Percentiles rank a stretch among this genome's conserved stretches.
Evolutionary conservation across 2,329 filamentous ascomycete genomes (phyloP).

Genomic region (Pseudogymnoascus sp.): DNA sequence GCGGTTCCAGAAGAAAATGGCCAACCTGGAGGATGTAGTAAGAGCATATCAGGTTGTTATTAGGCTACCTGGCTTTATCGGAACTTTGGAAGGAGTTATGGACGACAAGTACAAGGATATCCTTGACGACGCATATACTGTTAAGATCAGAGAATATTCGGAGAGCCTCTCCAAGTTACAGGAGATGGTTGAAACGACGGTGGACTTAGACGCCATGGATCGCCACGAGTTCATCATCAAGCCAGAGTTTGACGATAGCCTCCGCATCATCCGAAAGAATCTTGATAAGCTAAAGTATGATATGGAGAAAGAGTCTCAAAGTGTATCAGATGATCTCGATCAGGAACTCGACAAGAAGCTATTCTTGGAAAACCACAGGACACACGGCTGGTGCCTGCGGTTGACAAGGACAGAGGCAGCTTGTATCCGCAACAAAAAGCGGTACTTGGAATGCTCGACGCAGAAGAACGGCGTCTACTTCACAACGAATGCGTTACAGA

Average conservation of each 20-base stretch:
- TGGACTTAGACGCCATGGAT: conserved; percentile 90
- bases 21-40: conserved; percentile 92
- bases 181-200: conserved; percentile 98
- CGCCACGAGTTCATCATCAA: conserved; percentile 99
- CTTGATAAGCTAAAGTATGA: conserved; percentile 76
- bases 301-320: conserved; percentile 75
- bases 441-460: conserved; percentile 91
- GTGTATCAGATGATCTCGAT: conserved; percentile 71
- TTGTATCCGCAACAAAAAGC: conserved; percentile 84
- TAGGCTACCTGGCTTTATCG: conserved; percentile 81
- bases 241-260: conserved; percentile 86
- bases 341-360: conserved; percentile 98
- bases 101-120: conserved; percentile 88
- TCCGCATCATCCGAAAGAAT: conserved; percentile 84
- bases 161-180: conserved; percentile 78
- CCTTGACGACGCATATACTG: conserved; percentile 80
- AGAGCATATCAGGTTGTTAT: conserved; percentile 92
- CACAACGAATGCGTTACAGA: conserved; percentile 75
- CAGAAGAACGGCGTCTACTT: conserved; percentile 99
- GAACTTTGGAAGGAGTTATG: conserved; percentile 86
- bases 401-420: conserved; percentile 85
- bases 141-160: conserved; percentile 69
- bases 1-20: conserved; percentile 85
- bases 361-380: conserved; percentile 91
- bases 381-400: conserved; percentile 94